Evolutionary conservation across 2,329 filamentous ascomycete species (phyloP).

Genomic region (Neurospora sp.): DNA sequence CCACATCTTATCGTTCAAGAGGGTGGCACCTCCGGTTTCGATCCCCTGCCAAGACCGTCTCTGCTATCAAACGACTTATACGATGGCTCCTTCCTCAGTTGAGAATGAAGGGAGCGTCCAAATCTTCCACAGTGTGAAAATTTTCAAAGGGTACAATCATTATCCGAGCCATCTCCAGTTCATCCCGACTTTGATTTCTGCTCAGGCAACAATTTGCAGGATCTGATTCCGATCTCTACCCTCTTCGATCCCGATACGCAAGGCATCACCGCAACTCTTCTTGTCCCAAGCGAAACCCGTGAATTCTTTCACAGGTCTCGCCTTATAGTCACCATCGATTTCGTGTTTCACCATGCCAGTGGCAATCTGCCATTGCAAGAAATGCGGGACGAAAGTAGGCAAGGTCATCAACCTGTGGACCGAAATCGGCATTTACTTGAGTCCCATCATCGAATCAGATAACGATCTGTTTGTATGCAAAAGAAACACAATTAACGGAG

Average conservation of each 20-base stretch:
- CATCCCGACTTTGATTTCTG: neutral
- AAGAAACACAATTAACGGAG: too few relatives aligned
- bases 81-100: neutral
- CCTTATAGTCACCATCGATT: neutral
- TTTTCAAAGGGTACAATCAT: neutral
- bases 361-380: slow-evolving; percentile 23
- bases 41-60: neutral
- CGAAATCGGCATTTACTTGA: slow-evolving; percentile 27
- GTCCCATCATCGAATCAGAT: slow-evolving; percentile 20
- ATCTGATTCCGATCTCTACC: neutral
- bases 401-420: slow-evolving; percentile 28
- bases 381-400: slow-evolving; percentile 18
- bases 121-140: neutral
- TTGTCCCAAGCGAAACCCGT: too few relatives aligned
- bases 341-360: neutral
- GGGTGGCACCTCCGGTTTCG: too few relatives aligned
- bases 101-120: neutral
- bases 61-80: neutral
- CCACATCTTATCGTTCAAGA: neutral
- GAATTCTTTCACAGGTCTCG: neutral
- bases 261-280: neutral
- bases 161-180: neutral
- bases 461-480: too few relatives aligned
- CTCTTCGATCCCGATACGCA: neutral
- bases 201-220: neutral